A percentile compares a stretch with the other conserved stretches of the same genome.
phyloP scores from a whole-genome alignment of 1,139 yeast species.

The Kluyveromyces marxianus region DNA sequence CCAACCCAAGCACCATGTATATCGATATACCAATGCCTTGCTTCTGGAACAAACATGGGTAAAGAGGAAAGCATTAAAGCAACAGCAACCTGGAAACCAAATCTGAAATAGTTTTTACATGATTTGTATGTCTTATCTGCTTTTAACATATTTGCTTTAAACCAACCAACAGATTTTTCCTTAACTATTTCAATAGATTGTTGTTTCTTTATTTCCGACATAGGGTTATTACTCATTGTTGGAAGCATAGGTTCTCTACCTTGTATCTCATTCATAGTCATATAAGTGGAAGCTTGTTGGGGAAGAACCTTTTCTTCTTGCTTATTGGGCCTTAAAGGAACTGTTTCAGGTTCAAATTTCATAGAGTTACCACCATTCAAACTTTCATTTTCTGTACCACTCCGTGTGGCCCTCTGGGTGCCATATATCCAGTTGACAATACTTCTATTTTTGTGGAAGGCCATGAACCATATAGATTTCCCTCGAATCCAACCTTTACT shows the following conservation, averaged over 20 bases:
- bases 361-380: slow-evolving; percentile 27
- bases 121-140: slow-evolving; percentile 19
- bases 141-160: slow-evolving; percentile 9
- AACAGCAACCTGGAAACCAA: slow-evolving; percentile 39
- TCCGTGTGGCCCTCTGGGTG: slow-evolving; percentile 8
- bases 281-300: slow-evolving; percentile 12
- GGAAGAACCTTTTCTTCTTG: slow-evolving; percentile 24
- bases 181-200: not conserved
- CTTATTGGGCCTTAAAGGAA: slow-evolving; percentile 21
- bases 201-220: not conserved
- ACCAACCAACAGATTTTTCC: not conserved
- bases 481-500: slow-evolving; percentile 33
- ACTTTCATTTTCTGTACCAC: slow-evolving; percentile 31
- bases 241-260: not conserved
- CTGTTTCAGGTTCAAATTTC: slow-evolving; percentile 11
- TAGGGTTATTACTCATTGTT: not conserved
- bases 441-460: slow-evolving; percentile 29
- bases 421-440: slow-evolving; percentile 33
- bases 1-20: slow-evolving; percentile 47
- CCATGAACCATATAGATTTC: slow-evolving; percentile 37
- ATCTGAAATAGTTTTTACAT: slow-evolving; percentile 34
- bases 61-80: slow-evolving; percentile 40
- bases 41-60: slow-evolving; percentile 41
- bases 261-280: not conserved
- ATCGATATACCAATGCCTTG: slow-evolving; percentile 39